These are phyloP conservation scores for Colletotrichum sp. DNA, from an alignment of 2,329 filamentous ascomycete genomes.

Conservation along the genomic window DNA sequence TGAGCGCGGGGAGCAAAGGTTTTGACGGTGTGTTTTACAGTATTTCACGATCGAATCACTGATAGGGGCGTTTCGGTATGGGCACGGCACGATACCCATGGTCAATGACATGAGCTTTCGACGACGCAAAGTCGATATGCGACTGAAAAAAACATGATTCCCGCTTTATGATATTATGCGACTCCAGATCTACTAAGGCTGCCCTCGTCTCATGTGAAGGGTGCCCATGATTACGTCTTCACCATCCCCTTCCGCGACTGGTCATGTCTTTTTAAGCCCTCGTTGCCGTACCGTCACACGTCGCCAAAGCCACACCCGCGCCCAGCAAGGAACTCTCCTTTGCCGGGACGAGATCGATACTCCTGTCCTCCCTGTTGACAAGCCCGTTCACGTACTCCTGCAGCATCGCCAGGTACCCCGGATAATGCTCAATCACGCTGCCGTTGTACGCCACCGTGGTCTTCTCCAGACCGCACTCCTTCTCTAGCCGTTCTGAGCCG, in stretches of 20 bases:
- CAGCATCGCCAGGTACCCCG: constrained; percentile 65
- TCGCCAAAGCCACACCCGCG: constrained; percentile 72
- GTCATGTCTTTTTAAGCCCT: not conserved
- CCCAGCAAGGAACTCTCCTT: constrained; percentile 78
- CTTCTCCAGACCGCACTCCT: constrained; percentile 49
- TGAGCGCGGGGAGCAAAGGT: not conserved
- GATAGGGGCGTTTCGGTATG: not conserved
- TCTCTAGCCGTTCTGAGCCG: constrained; percentile 46
- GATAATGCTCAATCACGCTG: constrained; percentile 80
- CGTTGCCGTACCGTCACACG: not conserved
- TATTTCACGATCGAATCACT: not conserved
- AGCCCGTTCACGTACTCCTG: constrained; percentile 69
- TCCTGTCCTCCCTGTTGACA: constrained; percentile 38
- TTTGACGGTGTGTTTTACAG: not conserved
- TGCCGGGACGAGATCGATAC: constrained; percentile 70
- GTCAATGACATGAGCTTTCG: not conserved
- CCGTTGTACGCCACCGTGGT: constrained; percentile 80
- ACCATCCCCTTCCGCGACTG: not conserved
- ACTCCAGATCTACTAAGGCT: not conserved
- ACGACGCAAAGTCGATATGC: not conserved
- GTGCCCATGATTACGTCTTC: not conserved
- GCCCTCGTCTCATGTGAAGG: not conserved
- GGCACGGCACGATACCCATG: not conserved
- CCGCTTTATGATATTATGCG: constrained; percentile 2
- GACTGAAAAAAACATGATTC: not conserved